A percentile compares a stretch with the other conserved stretches of the same genome.
Conservation (phyloP, 345 rosid species). For the Capsella bursapastoris region DNA sequence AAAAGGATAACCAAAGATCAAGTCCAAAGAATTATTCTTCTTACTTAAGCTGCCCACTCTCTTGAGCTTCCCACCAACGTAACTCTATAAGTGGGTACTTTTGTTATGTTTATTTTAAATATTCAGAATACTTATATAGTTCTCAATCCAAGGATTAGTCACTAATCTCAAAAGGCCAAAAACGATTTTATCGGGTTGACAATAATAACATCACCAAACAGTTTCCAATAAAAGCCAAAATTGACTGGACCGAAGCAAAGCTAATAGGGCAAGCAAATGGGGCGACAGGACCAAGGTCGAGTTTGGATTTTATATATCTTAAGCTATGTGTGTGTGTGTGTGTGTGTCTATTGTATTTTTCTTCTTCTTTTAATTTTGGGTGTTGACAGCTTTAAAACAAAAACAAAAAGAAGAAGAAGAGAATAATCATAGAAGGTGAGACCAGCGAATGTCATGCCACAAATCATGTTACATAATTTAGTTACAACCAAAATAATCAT, state of each 20-base stretch:
- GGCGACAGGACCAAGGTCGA: slow-evolving; percentile 24
- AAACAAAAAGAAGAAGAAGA: background rate
- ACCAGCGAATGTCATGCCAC: slow-evolving; percentile 62
- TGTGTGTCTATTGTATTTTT: background rate
- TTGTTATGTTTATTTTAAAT: too few relatives aligned
- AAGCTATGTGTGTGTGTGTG: slow-evolving; percentile 4
- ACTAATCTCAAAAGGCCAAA: slow-evolving; percentile 8
- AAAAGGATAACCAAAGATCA: too few relatives aligned
- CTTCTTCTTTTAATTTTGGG: background rate
- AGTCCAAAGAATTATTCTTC: too few relatives aligned
- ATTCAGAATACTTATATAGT: too few relatives aligned
- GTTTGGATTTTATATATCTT: background rate
- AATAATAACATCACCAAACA: slow-evolving; percentile 5
- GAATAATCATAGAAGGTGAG: slow-evolving; percentile 30
- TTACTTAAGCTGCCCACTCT: too few relatives aligned
- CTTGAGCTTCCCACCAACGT: too few relatives aligned
- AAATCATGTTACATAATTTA: slow-evolving; percentile 44
- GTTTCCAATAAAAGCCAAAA: slow-evolving; percentile 24
- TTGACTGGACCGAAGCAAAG: slow-evolving; percentile 3
- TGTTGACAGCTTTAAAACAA: slow-evolving; percentile 9
- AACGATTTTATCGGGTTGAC: background rate
- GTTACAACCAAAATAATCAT: slow-evolving; percentile 29
- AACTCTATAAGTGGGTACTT: too few relatives aligned
- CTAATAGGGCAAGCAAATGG: background rate
- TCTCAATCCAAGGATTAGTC: too few relatives aligned